These are phyloP conservation scores for Avena sativa DNA, from an alignment of 176 grass and related monocot species.

Conservation along the genomic window DNA sequence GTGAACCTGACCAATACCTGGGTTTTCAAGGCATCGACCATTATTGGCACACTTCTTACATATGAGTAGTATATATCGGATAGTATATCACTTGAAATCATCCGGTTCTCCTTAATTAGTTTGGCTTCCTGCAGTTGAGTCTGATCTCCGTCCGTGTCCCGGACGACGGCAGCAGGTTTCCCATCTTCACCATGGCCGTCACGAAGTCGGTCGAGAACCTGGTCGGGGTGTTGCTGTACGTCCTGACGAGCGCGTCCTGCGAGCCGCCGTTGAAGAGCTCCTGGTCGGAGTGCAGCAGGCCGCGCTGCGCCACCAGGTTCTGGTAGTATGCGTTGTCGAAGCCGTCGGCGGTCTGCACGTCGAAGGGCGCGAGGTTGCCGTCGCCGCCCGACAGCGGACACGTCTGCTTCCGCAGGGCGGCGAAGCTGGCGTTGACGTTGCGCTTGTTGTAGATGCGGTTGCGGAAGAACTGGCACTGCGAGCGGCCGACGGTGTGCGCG, in stretches of 20 bases:
- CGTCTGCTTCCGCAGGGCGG: conserved; percentile 51
- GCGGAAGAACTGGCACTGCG: conserved; percentile 72
- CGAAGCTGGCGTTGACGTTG: conserved; percentile 68
- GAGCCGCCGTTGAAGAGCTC: conserved; percentile 86
- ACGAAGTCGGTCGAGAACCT: conserved; percentile 57
- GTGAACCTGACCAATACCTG: neutral
- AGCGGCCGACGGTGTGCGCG: conserved; percentile 73
- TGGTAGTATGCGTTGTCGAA: conserved; percentile 89
- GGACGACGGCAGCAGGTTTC: conserved; percentile 53
- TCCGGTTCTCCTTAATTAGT: neutral
- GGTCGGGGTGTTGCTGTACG: conserved; percentile 51
- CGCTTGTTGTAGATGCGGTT: conserved; percentile 73
- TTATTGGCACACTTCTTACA: neutral
- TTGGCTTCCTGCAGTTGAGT: conserved; percentile 68
- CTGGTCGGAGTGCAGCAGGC: conserved; percentile 87
- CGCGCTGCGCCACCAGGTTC: conserved; percentile 57
- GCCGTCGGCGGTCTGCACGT: conserved; percentile 8
- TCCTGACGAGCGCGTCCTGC: conserved; percentile 72
- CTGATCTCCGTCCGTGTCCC: conserved; percentile 68
- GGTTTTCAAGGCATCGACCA: conserved; percentile 41
- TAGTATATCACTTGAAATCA: too few species aligned
- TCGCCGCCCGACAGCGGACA: conserved; percentile 46
- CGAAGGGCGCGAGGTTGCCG: too few species aligned
- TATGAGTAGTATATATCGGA: too few species aligned
- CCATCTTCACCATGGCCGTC: conserved; percentile 82